Evolutionary conservation across 2,329 filamentous ascomycete genomes (phyloP).

Genomic region (Ophiostoma sp.): DNA sequence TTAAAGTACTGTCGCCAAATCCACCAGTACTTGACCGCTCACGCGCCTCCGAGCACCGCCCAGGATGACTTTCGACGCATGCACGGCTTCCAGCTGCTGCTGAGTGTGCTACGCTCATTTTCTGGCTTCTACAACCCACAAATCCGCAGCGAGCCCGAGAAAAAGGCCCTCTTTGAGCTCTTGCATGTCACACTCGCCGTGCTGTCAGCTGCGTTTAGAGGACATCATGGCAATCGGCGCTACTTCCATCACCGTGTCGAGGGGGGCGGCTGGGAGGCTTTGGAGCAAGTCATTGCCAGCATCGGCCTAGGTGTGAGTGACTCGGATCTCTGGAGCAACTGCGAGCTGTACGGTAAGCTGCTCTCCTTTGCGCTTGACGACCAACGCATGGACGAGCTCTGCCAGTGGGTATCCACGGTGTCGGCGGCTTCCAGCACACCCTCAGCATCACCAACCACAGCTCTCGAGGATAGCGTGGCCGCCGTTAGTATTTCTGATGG

Average conservation of each 20-base stretch:
- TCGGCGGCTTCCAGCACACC: neutral
- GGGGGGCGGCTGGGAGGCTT: constrained; percentile 69
- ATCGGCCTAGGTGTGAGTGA: constrained; percentile 61
- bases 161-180: constrained; percentile 60
- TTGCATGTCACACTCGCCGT: constrained; percentile 68
- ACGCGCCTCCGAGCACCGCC: constrained; percentile 42
- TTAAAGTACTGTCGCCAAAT: constrained; percentile 58
- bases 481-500: neutral
- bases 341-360: constrained; percentile 75
- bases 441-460: neutral
- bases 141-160: constrained; percentile 57
- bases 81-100: constrained; percentile 68
- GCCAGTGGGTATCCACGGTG: constrained; percentile 43
- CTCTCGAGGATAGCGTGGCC: neutral
- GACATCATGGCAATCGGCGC: constrained; percentile 77
- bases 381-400: constrained; percentile 65
- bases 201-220: constrained; percentile 67
- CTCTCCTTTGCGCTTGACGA: constrained; percentile 77
- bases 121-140: constrained; percentile 71
- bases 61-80: constrained; percentile 82
- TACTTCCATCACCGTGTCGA: constrained; percentile 77
- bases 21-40: constrained; percentile 55
- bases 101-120: constrained; percentile 64
- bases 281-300: constrained; percentile 67
- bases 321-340: constrained; percentile 61